Evolutionary conservation across 257 asterid genomes (phyloP), one percentile per base, ranked within the genome.

Genomic region (Jasminum sambac): DNA sequence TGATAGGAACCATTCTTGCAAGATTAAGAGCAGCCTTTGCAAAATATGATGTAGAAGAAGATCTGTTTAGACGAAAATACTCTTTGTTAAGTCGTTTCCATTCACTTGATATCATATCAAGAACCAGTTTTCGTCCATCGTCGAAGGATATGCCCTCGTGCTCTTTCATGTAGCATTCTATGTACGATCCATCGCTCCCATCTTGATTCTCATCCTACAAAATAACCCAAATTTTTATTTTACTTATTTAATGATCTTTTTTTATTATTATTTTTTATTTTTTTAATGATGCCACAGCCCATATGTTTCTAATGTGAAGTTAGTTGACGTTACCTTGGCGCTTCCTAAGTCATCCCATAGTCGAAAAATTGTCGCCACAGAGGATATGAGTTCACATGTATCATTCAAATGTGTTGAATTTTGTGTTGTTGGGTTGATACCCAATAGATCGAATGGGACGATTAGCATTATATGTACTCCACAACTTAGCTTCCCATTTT

Each of bases 341-440:
- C 64, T 69, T 48, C 85, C 87, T 13, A 80, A 37, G 62, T 83
- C 84, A 59, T 80, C 83, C 83, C 83, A 80, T 38, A 83, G 84
- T 17, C 83, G 83, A 57, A 83, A 84, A 63, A 83, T 78, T 60
- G 76, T 41, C 13, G 82, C 80, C 0, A 74, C 82, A 19, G 63
- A 23, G 8, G 83, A 83, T 5, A 61, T 24, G 64, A 80, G 65
- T 12, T 37, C 21, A 1, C 76, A 43, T 44, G 34, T 38, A 11
- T 80, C 80, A 5, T 70, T 23, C 42, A 80, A 46, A 59, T 14
- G 37, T 57, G 65, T 25, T 8, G 23, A 37, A 57, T 60, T 44
- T 8, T 9, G 40, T 3, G 66, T 30, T 39, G 57, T 16, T 46
- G 43, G 63, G 0, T 66, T 70, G 11, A 65, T 58, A 21, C 85